phyloP scores from a whole-genome alignment of 768 basidiomycete genomes.

The Punctularia strigosozonata region DNA sequence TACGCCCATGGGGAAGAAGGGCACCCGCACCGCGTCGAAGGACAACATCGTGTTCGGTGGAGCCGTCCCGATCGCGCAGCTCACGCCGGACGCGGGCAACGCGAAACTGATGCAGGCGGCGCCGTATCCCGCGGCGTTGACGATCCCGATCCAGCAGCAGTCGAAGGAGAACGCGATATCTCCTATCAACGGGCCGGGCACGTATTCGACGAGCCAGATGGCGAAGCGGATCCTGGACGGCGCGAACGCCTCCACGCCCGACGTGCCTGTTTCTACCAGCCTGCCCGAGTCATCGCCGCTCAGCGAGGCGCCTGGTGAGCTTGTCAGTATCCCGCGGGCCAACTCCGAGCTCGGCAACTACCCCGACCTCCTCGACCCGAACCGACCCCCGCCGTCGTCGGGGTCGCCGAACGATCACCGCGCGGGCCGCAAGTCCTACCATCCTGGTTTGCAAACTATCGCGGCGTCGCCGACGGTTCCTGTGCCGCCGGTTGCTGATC shows the following conservation, averaged over 20 bases:
- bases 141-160: slow-evolving; percentile 14
- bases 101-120: slow-evolving; percentile 48
- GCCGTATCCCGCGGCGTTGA: slow-evolving; percentile 13
- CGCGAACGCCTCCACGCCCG: slow-evolving; percentile 7
- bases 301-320: slow-evolving; percentile 18
- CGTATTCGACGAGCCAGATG: slow-evolving; percentile 17
- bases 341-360: slow-evolving; percentile 82
- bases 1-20: slow-evolving; percentile 15
- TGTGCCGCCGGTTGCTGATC: slow-evolving; percentile 17
- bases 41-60: slow-evolving; percentile 48
- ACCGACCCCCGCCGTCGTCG: slow-evolving; percentile 16
- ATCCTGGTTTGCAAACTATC: slow-evolving; percentile 41
- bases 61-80: slow-evolving; percentile 44
- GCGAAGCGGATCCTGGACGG: too few relatives aligned
- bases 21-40: slow-evolving; percentile 34
- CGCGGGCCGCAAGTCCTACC: slow-evolving; percentile 47
- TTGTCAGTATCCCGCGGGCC: slow-evolving; percentile 37
- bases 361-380: slow-evolving; percentile 42
- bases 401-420: slow-evolving; percentile 38
- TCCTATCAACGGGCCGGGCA: slow-evolving; percentile 28
- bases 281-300: slow-evolving; percentile 38
- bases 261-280: slow-evolving; percentile 52
- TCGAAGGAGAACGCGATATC: slow-evolving; percentile 39
- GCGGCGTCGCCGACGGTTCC: slow-evolving; percentile 33
- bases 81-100: slow-evolving; percentile 41